phyloP scores from a whole-genome alignment of 495 filamentous ascomycete genomes.

The Staphylotrichum tortipilum region DNA sequence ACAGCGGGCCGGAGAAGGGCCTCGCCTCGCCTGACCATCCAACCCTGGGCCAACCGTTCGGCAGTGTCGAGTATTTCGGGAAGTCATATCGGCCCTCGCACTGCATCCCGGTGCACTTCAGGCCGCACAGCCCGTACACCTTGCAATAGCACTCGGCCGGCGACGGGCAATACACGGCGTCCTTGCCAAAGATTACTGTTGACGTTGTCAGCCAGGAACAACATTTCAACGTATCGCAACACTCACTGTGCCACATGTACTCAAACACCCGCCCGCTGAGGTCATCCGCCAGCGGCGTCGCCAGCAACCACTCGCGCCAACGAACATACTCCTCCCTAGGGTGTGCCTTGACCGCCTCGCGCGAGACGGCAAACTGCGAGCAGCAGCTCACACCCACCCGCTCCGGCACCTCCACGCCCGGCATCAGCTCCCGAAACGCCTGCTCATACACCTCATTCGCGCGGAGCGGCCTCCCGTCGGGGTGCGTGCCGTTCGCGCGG shows the following conservation, averaged over 20 bases:
- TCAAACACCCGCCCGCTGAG: conserved; percentile 59
- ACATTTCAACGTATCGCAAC: conserved; percentile 6
- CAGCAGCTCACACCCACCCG: conserved; percentile 55
- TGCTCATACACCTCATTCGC: conserved; percentile 31
- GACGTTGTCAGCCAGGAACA: conserved; percentile 10
- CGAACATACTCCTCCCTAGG: conserved; percentile 45
- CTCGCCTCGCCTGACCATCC: conserved; percentile 28
- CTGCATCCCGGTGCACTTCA: conserved; percentile 22
- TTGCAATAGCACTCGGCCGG: conserved; percentile 56
- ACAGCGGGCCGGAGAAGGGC: conserved; percentile 14
- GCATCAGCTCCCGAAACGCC: conserved; percentile 50
- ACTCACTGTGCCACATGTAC: conserved; percentile 66
- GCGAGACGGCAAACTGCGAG: conserved; percentile 60
- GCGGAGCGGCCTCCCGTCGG: neutral
- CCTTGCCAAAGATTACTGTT: conserved; percentile 34
- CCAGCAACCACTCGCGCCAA: conserved; percentile 52
- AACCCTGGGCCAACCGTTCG: conserved; percentile 29
- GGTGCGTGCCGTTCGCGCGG: neutral
- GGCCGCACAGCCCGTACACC: conserved; percentile 51
- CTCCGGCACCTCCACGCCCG: conserved; percentile 31
- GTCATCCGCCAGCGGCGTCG: conserved; percentile 48
- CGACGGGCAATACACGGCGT: conserved; percentile 47
- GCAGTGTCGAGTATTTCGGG: conserved; percentile 24
- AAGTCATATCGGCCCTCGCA: conserved; percentile 28
- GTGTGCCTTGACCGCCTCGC: conserved; percentile 41